A percentile compares a stretch with the other conserved stretches of the same genome.
These are phyloP conservation scores for Tolypocladium ovalisporum DNA, from an alignment of 2,329 filamentous ascomycete species.

Conservation along the genomic window DNA sequence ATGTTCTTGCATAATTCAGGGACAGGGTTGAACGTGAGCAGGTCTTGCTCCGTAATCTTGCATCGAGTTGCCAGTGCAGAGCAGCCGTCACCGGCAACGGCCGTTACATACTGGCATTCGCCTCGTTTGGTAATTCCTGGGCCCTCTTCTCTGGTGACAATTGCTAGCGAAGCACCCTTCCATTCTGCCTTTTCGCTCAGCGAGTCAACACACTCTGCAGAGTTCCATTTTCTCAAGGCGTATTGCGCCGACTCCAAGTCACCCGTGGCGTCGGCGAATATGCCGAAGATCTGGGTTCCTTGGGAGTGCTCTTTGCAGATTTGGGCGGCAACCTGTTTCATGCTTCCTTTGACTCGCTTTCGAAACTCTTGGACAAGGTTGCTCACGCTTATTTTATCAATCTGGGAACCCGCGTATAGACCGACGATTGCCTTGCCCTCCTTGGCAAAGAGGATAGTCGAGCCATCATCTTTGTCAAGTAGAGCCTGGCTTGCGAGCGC, in stretches of 20 bases:
- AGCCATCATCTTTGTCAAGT: background rate
- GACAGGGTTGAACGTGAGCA: conserved; percentile 21
- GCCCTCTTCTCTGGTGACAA: background rate
- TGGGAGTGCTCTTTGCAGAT: background rate
- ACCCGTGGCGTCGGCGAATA: background rate
- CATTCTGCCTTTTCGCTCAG: background rate
- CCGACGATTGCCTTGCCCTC: background rate
- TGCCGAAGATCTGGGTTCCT: background rate
- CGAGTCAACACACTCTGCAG: background rate
- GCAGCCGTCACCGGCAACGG: conserved; percentile 19
- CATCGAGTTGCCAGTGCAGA: conserved; percentile 20
- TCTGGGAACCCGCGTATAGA: background rate
- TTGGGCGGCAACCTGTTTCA: background rate
- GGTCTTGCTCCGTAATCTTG: conserved; percentile 21
- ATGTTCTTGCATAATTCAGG: conserved; percentile 15
- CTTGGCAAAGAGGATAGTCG: background rate
- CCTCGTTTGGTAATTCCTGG: background rate
- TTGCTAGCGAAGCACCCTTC: background rate
- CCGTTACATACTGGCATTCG: background rate
- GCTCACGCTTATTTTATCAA: background rate
- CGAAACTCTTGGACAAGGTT: background rate
- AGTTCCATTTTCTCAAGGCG: background rate
- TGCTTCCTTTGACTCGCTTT: background rate
- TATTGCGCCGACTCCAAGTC: background rate
- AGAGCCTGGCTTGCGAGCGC: background rate